phyloP scores from a whole-genome alignment of 805 yeast species.

The Cyberlindnera bimundalis region DNA sequence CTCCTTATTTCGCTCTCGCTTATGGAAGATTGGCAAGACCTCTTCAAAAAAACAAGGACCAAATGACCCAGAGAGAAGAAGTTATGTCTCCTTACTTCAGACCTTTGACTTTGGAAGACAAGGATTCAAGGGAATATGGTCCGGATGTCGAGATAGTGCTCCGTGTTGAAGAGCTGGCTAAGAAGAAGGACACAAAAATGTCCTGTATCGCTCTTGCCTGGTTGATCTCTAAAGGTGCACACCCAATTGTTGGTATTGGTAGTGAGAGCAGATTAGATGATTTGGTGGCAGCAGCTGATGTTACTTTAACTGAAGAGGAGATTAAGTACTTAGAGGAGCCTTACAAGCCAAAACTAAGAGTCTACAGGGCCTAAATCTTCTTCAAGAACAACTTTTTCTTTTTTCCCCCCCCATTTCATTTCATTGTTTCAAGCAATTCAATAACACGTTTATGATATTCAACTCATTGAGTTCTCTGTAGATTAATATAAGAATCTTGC shows the following conservation, averaged over 20 bases:
- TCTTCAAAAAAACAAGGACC: not conserved
- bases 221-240: conserved; percentile 46
- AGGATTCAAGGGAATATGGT: conserved; percentile 6
- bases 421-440: not conserved
- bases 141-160: conserved; percentile 36
- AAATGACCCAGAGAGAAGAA: conserved; percentile 12
- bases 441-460: too few species aligned
- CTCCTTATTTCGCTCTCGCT: conserved; percentile 60
- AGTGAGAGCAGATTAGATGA: conserved; percentile 49
- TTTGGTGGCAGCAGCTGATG: conserved; percentile 38
- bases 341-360: conserved; percentile 18
- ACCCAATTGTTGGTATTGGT: conserved; percentile 54
- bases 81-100: not conserved
- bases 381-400: too few species aligned
- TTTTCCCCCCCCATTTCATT: too few species aligned
- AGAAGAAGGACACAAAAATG: conserved; percentile 46
- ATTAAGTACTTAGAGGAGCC: conserved; percentile 20
- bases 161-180: conserved; percentile 52
- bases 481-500: not conserved
- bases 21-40: conserved; percentile 54
- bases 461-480: too few species aligned
- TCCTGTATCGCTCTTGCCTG: conserved; percentile 50
- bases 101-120: conserved; percentile 2
- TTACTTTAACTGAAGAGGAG: conserved; percentile 31
- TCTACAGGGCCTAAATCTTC: not conserved